Evolutionary conservation across 1,284 basidiomycete genomes (phyloP).

Genomic region (Boletus semigastroideus): DNA sequence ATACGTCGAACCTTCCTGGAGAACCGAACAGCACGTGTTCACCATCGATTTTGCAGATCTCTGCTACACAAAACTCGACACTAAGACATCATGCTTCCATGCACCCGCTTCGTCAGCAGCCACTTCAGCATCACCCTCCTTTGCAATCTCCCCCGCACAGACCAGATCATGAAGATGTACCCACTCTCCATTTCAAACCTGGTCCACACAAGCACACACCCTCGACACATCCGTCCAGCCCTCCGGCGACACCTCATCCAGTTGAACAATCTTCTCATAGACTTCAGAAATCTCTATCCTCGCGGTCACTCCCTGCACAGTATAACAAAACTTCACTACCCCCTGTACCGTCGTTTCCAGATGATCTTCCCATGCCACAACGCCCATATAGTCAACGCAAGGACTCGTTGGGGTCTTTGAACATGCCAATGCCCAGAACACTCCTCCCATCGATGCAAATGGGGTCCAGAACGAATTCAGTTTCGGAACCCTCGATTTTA

Average conservation of each 20-base stretch:
- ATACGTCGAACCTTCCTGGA: constrained; percentile 15
- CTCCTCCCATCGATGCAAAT: constrained; percentile 63
- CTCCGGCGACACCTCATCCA: constrained; percentile 7
- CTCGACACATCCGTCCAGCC: constrained; percentile 6
- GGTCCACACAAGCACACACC: constrained; percentile 9
- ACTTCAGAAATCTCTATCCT: constrained; percentile 59
- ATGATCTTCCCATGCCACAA: constrained; percentile 40
- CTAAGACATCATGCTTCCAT: constrained; percentile 26
- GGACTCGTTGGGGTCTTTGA: constrained; percentile 23
- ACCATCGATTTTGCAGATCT: constrained; percentile 18
- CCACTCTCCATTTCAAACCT: constrained; percentile 6
- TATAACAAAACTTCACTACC: constrained; percentile 39
- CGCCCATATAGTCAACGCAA: constrained; percentile 20
- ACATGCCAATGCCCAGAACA: constrained; percentile 53
- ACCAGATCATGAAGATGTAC: constrained; percentile 10
- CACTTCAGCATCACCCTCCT: constrained; percentile 32
- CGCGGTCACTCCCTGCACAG: constrained; percentile 58
- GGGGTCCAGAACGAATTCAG: constrained; percentile 50
- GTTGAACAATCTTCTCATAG: constrained; percentile 36
- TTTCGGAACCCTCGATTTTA: constrained; percentile 52
- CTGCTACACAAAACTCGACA: constrained; percentile 6
- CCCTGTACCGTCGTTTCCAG: constrained; percentile 47
- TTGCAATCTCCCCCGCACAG: constrained; percentile 23
- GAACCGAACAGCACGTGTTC: constrained; percentile 14
- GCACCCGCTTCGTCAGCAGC: constrained; percentile 29